These are phyloP conservation scores for Solanum commersonii DNA, from an alignment of 257 asterid species.

Conservation along the genomic window DNA sequence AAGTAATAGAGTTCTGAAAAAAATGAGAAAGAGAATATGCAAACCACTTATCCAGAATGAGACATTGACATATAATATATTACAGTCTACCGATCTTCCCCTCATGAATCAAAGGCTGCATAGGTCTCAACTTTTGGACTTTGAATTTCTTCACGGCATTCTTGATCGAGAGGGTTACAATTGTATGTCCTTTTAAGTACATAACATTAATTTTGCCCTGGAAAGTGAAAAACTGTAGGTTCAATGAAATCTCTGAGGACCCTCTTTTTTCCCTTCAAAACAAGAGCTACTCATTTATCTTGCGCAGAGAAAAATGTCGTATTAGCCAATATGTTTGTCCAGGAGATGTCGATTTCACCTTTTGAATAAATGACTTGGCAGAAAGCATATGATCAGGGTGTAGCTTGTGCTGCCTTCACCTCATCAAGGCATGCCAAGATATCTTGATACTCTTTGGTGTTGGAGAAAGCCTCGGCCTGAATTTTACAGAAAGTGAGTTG, in stretches of 20 bases:
- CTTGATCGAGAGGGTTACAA: background rate
- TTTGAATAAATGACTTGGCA: background rate
- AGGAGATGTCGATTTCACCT: background rate
- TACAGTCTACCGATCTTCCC: background rate
- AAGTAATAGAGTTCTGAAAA: background rate
- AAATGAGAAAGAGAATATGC: too few relatives aligned
- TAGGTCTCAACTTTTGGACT: background rate
- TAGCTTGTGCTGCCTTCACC: constrained; percentile 35
- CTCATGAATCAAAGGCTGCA: background rate
- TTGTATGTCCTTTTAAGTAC: background rate
- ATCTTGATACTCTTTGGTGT: constrained; percentile 37
- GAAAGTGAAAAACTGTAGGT: background rate
- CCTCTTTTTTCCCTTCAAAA: background rate
- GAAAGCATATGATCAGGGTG: background rate
- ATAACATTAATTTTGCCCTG: background rate
- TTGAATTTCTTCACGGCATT: background rate
- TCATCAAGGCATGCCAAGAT: constrained; percentile 55
- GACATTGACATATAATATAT: background rate
- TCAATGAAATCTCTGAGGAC: background rate
- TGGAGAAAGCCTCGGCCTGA: constrained; percentile 46
- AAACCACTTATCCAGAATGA: background rate
- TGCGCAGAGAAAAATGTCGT: background rate
- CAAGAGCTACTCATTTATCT: background rate
- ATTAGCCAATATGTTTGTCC: background rate
- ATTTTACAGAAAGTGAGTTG: background rate